These are phyloP conservation scores for Hirschfeldia incana DNA, from an alignment of 345 rosid genomes.

Conservation along the genomic window DNA sequence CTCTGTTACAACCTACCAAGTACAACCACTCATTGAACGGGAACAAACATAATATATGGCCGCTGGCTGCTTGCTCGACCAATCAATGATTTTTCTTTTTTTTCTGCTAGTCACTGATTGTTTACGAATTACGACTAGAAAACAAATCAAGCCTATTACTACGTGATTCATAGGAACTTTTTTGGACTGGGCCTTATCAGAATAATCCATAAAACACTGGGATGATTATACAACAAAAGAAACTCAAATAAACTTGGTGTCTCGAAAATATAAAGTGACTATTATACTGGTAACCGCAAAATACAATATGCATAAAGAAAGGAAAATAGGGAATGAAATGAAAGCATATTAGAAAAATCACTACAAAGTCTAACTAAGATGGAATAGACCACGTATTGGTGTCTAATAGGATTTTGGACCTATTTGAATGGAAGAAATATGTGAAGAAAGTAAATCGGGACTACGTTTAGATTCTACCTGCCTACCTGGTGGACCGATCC, in stretches of 20 bases:
- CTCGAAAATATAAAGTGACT: not conserved
- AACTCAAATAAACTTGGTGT: not conserved
- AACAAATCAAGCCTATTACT: not conserved
- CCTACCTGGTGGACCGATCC: not conserved
- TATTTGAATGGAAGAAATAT: not conserved
- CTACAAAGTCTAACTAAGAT: not conserved
- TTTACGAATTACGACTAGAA: not conserved
- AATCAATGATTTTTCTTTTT: no score
- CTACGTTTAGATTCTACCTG: not conserved
- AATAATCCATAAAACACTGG: not conserved
- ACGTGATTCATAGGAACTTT: not conserved
- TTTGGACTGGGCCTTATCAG: not conserved
- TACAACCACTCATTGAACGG: no score
- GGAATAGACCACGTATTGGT: not conserved
- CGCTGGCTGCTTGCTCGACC: no score
- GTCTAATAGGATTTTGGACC: not conserved
- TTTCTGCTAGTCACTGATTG: not conserved
- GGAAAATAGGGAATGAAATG: not conserved
- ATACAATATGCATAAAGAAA: not conserved
- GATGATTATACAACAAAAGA: not conserved
- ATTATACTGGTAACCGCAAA: not conserved
- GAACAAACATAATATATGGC: no score
- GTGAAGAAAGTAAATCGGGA: not conserved
- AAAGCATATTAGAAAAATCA: not conserved
- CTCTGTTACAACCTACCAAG: no score